Evolutionary conservation across 108 stramenopile species (phyloP), one percentile per base, ranked within the genome.

Genomic region (Cyclotella kingstonii): DNA sequence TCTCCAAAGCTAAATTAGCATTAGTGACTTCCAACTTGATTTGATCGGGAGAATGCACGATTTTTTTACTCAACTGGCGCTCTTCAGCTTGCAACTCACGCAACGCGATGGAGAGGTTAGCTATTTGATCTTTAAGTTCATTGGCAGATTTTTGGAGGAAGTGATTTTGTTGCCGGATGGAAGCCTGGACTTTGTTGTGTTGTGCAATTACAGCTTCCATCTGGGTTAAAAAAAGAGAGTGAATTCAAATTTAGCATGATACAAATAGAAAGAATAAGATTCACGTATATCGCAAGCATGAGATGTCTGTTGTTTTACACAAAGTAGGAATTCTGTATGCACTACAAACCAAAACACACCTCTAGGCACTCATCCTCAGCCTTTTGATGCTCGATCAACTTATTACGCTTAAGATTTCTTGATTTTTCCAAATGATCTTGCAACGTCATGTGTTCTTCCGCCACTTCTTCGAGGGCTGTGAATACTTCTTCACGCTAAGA

Each of bases 181-280:
- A 65, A 0, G 87, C 65, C 57, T 95, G 94, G 8, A 81, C 56
- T 53, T 88, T 86, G 67, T 95, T 95, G 45, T 85, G 75, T 19
- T 80, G 76, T 21, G 88, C 85, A 46, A 95, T 90, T 33, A 90
- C 87, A 0, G 58, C 50, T 55, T 91, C 89, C 53, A 95, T 78
- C 64, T 76, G 61, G 11, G n/a, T n/a, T n/a, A n/a, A n/a, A n/a
- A n/a, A n/a, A n/a, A n/a, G n/a, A n/a, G n/a, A n/a, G n/a, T n/a
- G n/a, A n/a, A n/a, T n/a, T n/a, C n/a, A n/a, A n/a, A n/a, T n/a
- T n/a, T n/a, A n/a, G n/a, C n/a, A n/a, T n/a, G n/a, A n/a, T n/a
- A n/a, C n/a, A n/a, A n/a, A n/a, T n/a, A n/a, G n/a, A n/a, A n/a
- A n/a, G n/a, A n/a, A n/a, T n/a, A n/a, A n/a, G n/a, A n/a, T n/a